These are phyloP conservation scores for slime mould (Dictyostelium discoideum) DNA, from an alignment of 78 protist genomes.

Conservation along the genomic window DNA sequence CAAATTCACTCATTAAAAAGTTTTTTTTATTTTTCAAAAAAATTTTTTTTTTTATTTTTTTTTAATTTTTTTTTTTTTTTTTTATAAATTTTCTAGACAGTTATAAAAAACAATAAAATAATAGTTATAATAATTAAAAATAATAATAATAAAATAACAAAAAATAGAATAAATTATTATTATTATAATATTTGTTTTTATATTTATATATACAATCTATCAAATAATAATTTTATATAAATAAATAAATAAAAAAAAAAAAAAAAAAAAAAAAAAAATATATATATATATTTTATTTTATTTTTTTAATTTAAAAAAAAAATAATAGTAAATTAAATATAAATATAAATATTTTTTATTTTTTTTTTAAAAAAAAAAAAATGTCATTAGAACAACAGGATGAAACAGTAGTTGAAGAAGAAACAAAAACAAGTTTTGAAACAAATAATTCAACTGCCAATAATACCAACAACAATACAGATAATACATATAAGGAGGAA, in stretches of 20 bases:
- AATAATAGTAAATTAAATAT: not conserved
- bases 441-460: not conserved
- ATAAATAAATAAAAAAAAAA: not conserved
- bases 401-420: conserved; percentile 17
- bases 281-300: not conserved
- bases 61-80: not conserved
- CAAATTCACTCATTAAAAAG: not conserved
- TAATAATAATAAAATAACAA: not conserved
- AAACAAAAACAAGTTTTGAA: conserved; percentile 8
- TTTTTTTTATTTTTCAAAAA: not conserved
- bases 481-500: not conserved
- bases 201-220: not conserved
- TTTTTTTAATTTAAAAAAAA: not conserved
- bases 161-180: not conserved
- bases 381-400: not conserved
- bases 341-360: not conserved
- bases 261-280: not conserved
- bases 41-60: not conserved
- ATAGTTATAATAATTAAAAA: not conserved
- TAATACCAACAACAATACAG: not conserved
- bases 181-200: not conserved
- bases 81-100: not conserved
- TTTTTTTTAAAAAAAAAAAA: not conserved
- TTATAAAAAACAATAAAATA: not conserved
- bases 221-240: not conserved